These are phyloP conservation scores for Cyclanthera cordifolia DNA, from an alignment of 306 rosid species.

Conservation along the genomic window DNA sequence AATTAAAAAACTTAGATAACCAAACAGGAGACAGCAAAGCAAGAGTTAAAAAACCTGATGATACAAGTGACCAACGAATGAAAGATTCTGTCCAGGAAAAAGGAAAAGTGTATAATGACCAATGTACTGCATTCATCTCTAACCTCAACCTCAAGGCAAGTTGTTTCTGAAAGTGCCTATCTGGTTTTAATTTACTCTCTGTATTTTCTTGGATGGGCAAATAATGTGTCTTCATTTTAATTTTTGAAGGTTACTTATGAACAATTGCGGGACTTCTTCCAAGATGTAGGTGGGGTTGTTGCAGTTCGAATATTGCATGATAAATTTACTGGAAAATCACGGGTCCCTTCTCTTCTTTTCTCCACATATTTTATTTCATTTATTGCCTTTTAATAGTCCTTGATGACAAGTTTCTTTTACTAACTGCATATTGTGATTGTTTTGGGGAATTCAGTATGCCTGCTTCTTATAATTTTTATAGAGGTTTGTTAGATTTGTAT, in stretches of 20 bases:
- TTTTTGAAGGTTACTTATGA: conserved; percentile 56
- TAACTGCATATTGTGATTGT: background rate
- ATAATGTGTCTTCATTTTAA: background rate
- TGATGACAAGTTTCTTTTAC: background rate
- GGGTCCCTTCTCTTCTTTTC: conserved; percentile 41
- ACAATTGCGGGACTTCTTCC: conserved; percentile 57
- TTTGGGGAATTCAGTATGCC: background rate
- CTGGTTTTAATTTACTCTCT: background rate
- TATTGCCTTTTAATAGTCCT: background rate
- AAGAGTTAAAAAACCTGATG: conserved; percentile 26
- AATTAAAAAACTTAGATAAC: conserved; percentile 24
- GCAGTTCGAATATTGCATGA: conserved; percentile 67
- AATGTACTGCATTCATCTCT: conserved; percentile 80
- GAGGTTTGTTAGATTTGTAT: background rate
- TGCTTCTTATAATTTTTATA: conserved; percentile 3
- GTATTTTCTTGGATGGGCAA: background rate
- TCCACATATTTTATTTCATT: background rate
- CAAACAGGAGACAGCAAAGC: conserved; percentile 26
- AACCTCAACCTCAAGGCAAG: conserved; percentile 50
- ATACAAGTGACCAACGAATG: conserved; percentile 27
- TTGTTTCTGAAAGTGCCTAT: background rate
- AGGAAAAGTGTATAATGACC: conserved; percentile 49
- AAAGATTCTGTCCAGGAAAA: conserved; percentile 30
- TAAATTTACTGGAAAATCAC: conserved; percentile 77
- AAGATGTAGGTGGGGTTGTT: conserved; percentile 74